phyloP scores from a whole-genome alignment of 305 asterid genomes.

The Fraxinus greggii region DNA sequence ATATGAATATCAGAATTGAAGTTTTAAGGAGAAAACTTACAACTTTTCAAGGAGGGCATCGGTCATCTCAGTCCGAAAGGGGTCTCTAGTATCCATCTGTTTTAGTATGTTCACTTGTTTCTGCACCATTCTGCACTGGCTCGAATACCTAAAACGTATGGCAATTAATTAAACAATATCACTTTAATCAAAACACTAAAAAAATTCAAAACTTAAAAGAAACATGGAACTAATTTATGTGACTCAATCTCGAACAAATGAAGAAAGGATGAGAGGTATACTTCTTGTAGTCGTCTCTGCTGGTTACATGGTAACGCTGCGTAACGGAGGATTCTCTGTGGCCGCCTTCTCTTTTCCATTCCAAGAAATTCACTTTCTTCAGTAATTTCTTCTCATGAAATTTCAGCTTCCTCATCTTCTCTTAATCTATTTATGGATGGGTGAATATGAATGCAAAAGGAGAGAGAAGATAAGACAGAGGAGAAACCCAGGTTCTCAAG shows the following conservation, averaged over 20 bases:
- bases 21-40: constrained; percentile 40
- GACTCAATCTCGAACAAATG: neutral
- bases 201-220: neutral
- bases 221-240: neutral
- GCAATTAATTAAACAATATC: neutral
- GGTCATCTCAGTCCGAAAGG: constrained; percentile 81
- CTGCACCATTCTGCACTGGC: constrained; percentile 80
- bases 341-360: constrained; percentile 91
- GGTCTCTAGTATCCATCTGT: constrained; percentile 84
- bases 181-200: neutral
- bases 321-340: constrained; percentile 72
- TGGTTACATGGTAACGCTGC: constrained; percentile 76
- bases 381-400: constrained; percentile 75
- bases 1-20: neutral
- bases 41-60: constrained; percentile 80
- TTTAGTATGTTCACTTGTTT: constrained; percentile 80
- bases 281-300: constrained; percentile 91
- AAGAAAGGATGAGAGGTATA: constrained; percentile 15
- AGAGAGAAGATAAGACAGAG: neutral
- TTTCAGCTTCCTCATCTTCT: constrained; percentile 76
- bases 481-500: neutral
- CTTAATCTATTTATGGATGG: neutral
- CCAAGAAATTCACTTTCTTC: constrained; percentile 73
- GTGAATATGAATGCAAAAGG: constrained; percentile 2
- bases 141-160: constrained; percentile 58